Base-by-base conservation (phyloP, 108 stramenopile genomes). In the Stephanodiscus triporus region DNA sequence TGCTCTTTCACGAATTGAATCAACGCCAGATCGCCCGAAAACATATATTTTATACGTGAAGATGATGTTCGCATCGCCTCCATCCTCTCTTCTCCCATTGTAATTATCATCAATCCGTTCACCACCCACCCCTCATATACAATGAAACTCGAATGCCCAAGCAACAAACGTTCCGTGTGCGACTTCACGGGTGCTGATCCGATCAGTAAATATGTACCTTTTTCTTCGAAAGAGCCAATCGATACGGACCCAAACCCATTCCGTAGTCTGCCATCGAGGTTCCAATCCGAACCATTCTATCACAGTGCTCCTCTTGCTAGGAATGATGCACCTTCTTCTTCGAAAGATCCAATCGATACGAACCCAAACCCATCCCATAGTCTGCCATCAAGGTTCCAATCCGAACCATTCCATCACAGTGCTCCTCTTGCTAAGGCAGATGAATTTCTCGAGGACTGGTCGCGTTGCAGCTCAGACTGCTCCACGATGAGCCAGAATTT, bases 401-500 rank as follows among this genome's bases (percentile, higher is more conserved):
- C 53, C 26, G 53, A 54, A 27, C 2, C 53, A 26, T 9, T 54
- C 23, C 51, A 22, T 53, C 51, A 22, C 51, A 26, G 13, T 54
- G 23, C 23, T 54, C 53, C 9, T 1, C 9, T 0, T 54, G 53
- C 23, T 26, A 22, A 13, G 26, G 23, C 24, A 23, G 61, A 37
- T 22, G 34, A 40, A 11, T 34, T 62, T 13, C 34, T 22, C 4
- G 29, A 62, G 61, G 61, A 62, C 20, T 62, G 61, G 61, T 34
- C 61, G 0, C 61, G 34, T 22, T 4, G 23, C 23, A 54, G 24
- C 23, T 54, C 53, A 1, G 22, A 34, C 61, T 42, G n/a, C 61
- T 37, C 61, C 38, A 5, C 13, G 11, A 10, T 19, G 7, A 0
- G 11, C 9, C 23, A 54, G 4, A 10, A 20, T 20, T 61, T 61